phyloP scores from a whole-genome alignment of 78 protist genomes.

The slime mould (Dictyostelium discoideum) region dicty_2.7 NC_007090.3:2674501-2675000 shows the following conservation, averaged over 20 bases:
- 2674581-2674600: slow-evolving; percentile 97
- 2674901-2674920: background rate
- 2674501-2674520: slow-evolving; percentile 99
- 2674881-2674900: background rate
- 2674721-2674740: slow-evolving; percentile 80
- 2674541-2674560: slow-evolving; percentile 97
- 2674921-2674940: background rate
- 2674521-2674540: slow-evolving; percentile 93
- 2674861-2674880: slow-evolving; percentile 96
- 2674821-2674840: slow-evolving; percentile 97
- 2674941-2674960: too few species aligned
- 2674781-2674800: slow-evolving; percentile 83
- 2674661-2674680: slow-evolving; percentile 98
- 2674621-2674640: slow-evolving; percentile 93
- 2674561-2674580: slow-evolving; percentile 98
- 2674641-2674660: slow-evolving; percentile 95
- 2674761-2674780: slow-evolving; percentile 98
- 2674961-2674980: too few species aligned
- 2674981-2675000: background rate
- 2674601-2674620: slow-evolving; percentile 95
- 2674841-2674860: slow-evolving; percentile 94
- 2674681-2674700: slow-evolving; percentile 99
- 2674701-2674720: slow-evolving; percentile 98
- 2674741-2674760: slow-evolving; percentile 90
- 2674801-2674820: slow-evolving; percentile 97